Percentiles rank a stretch among this genome's conserved stretches.
Evolutionary conservation across 1,284 basidiomycete species (phyloP).

Genomic region (Marasmius tenuissimus): DNA sequence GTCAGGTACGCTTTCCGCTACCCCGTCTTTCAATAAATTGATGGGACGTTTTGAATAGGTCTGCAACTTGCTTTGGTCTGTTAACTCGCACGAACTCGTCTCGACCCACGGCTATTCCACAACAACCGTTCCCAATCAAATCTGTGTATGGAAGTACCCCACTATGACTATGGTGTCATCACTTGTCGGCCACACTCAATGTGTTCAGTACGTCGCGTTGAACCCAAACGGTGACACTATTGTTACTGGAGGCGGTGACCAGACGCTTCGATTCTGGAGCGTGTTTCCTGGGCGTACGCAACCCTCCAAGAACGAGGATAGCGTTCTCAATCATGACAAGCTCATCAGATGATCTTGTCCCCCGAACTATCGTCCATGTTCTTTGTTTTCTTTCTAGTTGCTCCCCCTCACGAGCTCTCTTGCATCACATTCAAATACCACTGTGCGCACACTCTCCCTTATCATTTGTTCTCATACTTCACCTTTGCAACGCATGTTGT

Average conservation of each 20-base stretch:
- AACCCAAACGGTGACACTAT: slow-evolving; percentile 96
- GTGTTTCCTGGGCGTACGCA: slow-evolving; percentile 75
- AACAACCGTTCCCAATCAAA: slow-evolving; percentile 93
- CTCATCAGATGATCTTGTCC: slow-evolving; percentile 47
- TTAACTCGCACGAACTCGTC: slow-evolving; percentile 95
- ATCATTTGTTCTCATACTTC: too few species aligned
- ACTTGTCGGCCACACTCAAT: slow-evolving; percentile 89
- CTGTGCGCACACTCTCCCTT: too few species aligned
- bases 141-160: slow-evolving; percentile 97
- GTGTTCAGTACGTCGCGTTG: slow-evolving; percentile 96
- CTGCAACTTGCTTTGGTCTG: slow-evolving; percentile 96
- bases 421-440: too few species aligned
- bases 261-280: slow-evolving; percentile 96
- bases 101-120: slow-evolving; percentile 97
- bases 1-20: slow-evolving; percentile 63
- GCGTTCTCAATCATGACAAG: slow-evolving; percentile 58
- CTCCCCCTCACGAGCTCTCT: too few species aligned
- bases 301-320: slow-evolving; percentile 34
- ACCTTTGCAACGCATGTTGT: too few species aligned
- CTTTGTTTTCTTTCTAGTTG: background rate
- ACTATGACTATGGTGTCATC: slow-evolving; percentile 91
- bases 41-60: too few species aligned
- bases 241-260: slow-evolving; percentile 96
- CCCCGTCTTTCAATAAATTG: background rate
- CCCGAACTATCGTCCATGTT: background rate